Percentiles rank a stretch among this genome's conserved stretches.
These are phyloP conservation scores for Protomyces lactucae-debilis DNA, from an alignment of 1,139 yeast genomes.

Conservation along the genomic window DNA sequence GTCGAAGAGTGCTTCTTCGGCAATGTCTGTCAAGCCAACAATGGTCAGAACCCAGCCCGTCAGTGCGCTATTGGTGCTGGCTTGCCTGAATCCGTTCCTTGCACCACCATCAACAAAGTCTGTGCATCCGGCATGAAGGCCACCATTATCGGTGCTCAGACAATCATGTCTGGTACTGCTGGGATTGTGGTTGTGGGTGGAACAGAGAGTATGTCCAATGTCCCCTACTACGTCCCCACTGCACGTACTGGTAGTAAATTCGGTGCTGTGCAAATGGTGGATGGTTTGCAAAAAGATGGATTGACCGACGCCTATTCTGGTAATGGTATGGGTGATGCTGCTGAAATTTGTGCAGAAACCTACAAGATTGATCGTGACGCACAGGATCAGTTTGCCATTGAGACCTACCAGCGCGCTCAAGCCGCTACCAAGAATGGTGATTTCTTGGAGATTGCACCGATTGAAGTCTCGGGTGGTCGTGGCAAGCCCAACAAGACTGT, in stretches of 20 bases:
- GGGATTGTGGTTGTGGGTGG: conserved; percentile 96
- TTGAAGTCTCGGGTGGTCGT: conserved; percentile 81
- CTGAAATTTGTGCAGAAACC: conserved; percentile 85
- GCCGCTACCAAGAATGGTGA: conserved; percentile 74
- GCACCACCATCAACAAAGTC: conserved; percentile 90
- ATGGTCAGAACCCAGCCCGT: conserved; percentile 97
- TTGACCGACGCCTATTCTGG: conserved; percentile 82
- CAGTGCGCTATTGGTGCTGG: conserved; percentile 95
- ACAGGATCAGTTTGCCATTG: conserved; percentile 85
- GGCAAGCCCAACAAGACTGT: conserved; percentile 84
- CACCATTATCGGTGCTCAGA: conserved; percentile 81
- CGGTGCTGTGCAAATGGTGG: conserved; percentile 73
- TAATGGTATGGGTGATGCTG: conserved; percentile 90
- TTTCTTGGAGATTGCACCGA: conserved; percentile 78
- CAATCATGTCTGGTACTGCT: conserved; percentile 81
- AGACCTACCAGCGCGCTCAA: conserved; percentile 79
- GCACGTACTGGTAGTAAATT: conserved; percentile 86
- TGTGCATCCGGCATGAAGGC: conserved; percentile 97
- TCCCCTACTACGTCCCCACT: conserved; percentile 84
- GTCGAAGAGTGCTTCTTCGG: conserved; percentile 93
- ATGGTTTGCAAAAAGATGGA: conserved; percentile 89
- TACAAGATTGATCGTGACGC: conserved; percentile 59
- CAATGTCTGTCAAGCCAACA: conserved; percentile 84
- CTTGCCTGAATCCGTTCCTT: conserved; percentile 66
- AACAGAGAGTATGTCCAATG: conserved; percentile 94